phyloP scores from a whole-genome alignment of 1,139 yeast genomes.

The Tardiomyces digboiensis region DNA sequence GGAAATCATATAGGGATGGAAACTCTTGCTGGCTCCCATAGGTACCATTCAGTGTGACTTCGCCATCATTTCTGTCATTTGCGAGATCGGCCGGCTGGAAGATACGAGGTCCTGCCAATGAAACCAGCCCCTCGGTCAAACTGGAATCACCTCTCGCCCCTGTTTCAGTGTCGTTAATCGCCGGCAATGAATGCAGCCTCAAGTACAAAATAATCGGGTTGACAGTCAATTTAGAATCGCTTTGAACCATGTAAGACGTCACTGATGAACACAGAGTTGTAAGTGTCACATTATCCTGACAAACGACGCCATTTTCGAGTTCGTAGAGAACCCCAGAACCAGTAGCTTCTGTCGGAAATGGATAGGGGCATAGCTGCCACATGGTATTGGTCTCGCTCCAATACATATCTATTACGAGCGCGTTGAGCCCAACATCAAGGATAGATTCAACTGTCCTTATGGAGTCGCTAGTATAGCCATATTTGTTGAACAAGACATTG shows the following conservation, averaged over 20 bases:
- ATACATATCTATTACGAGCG: slow-evolving; percentile 52
- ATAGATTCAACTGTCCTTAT: slow-evolving; percentile 31
- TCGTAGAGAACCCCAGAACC: not conserved
- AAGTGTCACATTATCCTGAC: slow-evolving; percentile 39
- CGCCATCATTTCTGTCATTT: not conserved
- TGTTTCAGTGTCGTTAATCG: not conserved
- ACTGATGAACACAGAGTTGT: slow-evolving; percentile 31
- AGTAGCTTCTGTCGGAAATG: slow-evolving; percentile 1
- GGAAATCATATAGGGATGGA: slow-evolving; percentile 7
- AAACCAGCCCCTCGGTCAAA: not conserved
- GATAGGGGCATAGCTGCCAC: slow-evolving; percentile 65
- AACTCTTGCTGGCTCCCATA: slow-evolving; percentile 1
- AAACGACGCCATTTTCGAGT: slow-evolving; percentile 14
- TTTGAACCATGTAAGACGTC: slow-evolving; percentile 30
- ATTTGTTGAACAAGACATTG: slow-evolving; percentile 37
- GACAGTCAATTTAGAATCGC: slow-evolving; percentile 50
- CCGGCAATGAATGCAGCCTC: slow-evolving; percentile 27
- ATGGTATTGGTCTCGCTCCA: slow-evolving; percentile 42
- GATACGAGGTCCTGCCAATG: not conserved
- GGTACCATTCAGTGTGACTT: slow-evolving; percentile 8
- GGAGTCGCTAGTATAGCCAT: slow-evolving; percentile 41
- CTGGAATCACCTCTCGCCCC: not conserved
- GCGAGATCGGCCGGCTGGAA: not conserved
- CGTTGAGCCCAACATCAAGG: slow-evolving; percentile 43
- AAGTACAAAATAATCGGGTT: slow-evolving; percentile 46